Base-by-base conservation (phyloP, 2,329 filamentous ascomycete species). In the Verticillium nonalfalfae region DNA sequence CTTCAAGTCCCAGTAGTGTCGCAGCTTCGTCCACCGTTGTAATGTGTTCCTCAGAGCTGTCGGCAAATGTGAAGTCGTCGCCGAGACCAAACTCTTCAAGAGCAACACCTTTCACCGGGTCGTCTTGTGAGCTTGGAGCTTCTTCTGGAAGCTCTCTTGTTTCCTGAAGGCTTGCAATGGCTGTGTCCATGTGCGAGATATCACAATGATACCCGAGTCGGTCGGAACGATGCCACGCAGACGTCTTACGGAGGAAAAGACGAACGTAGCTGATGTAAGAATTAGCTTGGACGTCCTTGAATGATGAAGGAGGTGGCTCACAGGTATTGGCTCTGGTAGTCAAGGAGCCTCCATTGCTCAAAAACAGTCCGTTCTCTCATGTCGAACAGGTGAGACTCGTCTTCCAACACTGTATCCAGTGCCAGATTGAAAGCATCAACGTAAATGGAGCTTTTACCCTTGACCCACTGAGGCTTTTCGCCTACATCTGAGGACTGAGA, bases 341-440 rank as follows among this genome's bases (percentile, higher is more conserved):
- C 79, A 59, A 98, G 72, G 0, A 75, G 74, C 63, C 79, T 84
- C 93, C 94, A 99, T 62, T 87, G 80, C 3, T 79, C 76, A 71
- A 99, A 98, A 0, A 98, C 82, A 14, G 83, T 79, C 69, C 82
- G 84, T 74, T 99, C 95, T 18, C 86, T 88, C 62, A 87, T 84
- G 68, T 95, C 85, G 71, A 98, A 99, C 0, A 99, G 78, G 74
- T 97, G 91, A 0, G 85, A 83, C 74, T 99, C 95, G 61, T 98
- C 91, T 57, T 91, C 87, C 13, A 98, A 77, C 3, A 99, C 95
- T 0, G 91, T 97, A 62, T 94, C 88, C 57, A 99, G 78, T 2
- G 94, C 92, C 14, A 98, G 80, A 70, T 97, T 97, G 79, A 99
- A 99, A 0, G 95, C 95, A 76, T 99, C 95, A 18, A 97, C 92